Evolutionary conservation across 805 yeast species (phyloP).

Genomic region (Yamadazyma kitorensis): DNA sequence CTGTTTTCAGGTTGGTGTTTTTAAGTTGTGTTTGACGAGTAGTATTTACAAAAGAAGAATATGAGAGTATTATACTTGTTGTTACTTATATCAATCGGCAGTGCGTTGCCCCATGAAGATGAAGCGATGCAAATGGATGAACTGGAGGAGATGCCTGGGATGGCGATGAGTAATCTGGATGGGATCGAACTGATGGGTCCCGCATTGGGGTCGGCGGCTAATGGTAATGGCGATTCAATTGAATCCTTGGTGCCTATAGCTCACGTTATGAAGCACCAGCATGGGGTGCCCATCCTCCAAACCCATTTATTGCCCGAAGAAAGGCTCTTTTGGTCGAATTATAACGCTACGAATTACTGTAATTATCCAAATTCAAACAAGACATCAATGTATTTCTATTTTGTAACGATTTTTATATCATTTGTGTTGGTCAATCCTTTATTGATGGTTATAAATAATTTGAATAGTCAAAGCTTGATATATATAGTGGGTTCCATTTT

Average conservation of each 20-base stretch:
- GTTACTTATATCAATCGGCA: no score
- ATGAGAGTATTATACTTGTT: no score
- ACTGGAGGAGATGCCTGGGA: background rate
- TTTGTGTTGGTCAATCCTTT: slow-evolving; percentile 65
- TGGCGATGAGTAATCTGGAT: no score
- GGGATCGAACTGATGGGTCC: no score
- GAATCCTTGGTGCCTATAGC: slow-evolving; percentile 24
- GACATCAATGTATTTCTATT: slow-evolving; percentile 54
- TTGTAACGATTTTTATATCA: slow-evolving; percentile 40
- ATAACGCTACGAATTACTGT: slow-evolving; percentile 76
- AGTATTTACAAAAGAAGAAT: no score
- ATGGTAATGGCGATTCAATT: background rate
- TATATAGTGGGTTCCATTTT: slow-evolving; percentile 51
- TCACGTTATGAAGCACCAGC: slow-evolving; percentile 43
- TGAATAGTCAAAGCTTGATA: slow-evolving; percentile 49
- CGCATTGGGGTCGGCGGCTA: no score
- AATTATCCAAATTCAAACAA: slow-evolving; percentile 50
- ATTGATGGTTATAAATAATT: slow-evolving; percentile 59
- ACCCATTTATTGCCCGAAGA: slow-evolving; percentile 71
- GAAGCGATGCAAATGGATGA: no score
- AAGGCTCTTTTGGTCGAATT: slow-evolving; percentile 69
- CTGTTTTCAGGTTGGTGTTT: no score
- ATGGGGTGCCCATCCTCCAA: slow-evolving; percentile 73
- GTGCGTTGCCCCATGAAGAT: no score
- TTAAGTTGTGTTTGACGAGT: no score